phyloP scores from a whole-genome alignment of 106 monocot species.

The Apostasia shenzhenica region DNA sequence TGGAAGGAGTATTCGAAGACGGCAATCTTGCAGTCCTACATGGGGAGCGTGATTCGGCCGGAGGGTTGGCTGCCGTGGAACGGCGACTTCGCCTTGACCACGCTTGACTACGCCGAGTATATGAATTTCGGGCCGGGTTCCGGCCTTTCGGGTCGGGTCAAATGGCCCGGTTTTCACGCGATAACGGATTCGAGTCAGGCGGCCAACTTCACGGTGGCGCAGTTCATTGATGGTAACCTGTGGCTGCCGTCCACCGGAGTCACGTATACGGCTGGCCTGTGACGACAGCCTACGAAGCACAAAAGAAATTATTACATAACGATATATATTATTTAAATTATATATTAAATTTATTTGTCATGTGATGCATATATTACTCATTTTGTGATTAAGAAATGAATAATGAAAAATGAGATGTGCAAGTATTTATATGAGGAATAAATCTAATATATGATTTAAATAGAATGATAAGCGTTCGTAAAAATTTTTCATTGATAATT shows the following conservation, averaged over 20 bases:
- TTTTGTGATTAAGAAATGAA: no score
- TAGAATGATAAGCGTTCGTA: no score
- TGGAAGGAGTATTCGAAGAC: constrained; percentile 78
- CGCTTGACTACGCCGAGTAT: constrained; percentile 72
- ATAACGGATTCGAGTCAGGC: constrained; percentile 17
- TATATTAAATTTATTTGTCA: no score
- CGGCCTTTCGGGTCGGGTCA: constrained; percentile 25
- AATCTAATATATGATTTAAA: no score
- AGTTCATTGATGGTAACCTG: constrained; percentile 61
- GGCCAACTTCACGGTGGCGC: constrained; percentile 43
- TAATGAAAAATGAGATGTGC: no score
- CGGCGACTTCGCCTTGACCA: constrained; percentile 47
- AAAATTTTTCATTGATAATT: no score
- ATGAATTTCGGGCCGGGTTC: constrained; percentile 67
- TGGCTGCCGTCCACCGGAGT: constrained; percentile 70
- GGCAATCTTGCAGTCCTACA: constrained; percentile 60
- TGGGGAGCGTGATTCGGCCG: constrained; percentile 27
- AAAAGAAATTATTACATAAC: no score
- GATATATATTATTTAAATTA: no score
- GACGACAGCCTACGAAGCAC: no score
- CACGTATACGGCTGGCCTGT: constrained; percentile 45
- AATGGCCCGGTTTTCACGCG: constrained; percentile 62
- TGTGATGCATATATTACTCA: no score
- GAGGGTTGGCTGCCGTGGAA: constrained; percentile 68
- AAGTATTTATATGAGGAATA: no score